Base-by-base conservation (phyloP, 2,329 filamentous ascomycete species). In the Ophiocordyceps polyrhachis-furcata region DNA sequence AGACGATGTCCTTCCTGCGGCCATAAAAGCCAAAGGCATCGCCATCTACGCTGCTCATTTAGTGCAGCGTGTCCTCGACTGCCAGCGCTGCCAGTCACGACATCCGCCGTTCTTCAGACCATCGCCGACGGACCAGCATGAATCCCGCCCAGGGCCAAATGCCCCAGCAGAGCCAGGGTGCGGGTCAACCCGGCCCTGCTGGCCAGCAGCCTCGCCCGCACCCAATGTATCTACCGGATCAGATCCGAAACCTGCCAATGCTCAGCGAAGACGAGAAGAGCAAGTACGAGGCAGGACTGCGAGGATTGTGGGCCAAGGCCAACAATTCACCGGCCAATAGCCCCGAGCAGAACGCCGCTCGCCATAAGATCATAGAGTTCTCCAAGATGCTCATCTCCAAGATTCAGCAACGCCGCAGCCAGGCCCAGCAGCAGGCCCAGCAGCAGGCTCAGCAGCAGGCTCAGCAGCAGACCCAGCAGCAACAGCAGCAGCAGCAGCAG, bases 351-450 rank as follows among this genome's bases (percentile, higher is more conserved):
- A 56, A 64, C 21, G 61, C 63, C 0, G 74, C 76, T 0, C 69
- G 68, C 49, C 65, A 67, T 38, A 79, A 78, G 59, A 71, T 81
- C 20, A 57, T 62, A 7, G 74, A 79, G 9, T 80, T 81, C 53
- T 74, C 75, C 0, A 66, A 66, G 40, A 76, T 74, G 58, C 64
- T 81, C 2, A 58, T 66, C 3, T 57, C 56, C 0, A 79, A 76
- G 56, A 64, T 76, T 5, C 64, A 70, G 44, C 55, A 57, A 43
- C 57, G 62, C 17, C 56, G 62, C 28, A 52, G 51, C 2, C 61
- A 62, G 43, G 57, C 59, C 6, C 21, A 23, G 21, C 58, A 61
- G 25, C 57, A 59, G 41, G 57, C 59, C 6, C 21, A 23, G 21
- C 58, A 61, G 25, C 57, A 59, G 41, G n/a, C n/a, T n/a, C n/a